phyloP scores from a whole-genome alignment of 2,329 filamentous ascomycete genomes.

The Penicillium sp. region DNA sequence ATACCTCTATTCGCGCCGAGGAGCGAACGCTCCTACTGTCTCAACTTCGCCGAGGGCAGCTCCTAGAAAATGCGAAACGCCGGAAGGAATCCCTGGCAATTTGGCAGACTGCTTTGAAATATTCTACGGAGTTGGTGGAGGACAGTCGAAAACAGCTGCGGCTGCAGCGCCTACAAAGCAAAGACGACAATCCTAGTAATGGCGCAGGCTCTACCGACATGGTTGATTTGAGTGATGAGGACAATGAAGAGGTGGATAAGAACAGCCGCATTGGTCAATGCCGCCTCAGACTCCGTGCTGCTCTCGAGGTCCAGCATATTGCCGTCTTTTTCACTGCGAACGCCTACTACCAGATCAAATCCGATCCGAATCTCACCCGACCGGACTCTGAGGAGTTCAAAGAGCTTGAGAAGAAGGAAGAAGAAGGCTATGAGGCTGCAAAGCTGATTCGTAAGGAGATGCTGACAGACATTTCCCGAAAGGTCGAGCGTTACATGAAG shows the following conservation, averaged over 20 bases:
- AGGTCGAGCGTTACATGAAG: constrained; percentile 64
- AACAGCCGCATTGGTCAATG: constrained; percentile 54
- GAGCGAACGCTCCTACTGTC: constrained; percentile 65
- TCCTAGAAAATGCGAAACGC: constrained; percentile 71
- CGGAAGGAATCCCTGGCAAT: constrained; percentile 66
- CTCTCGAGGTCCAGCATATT: constrained; percentile 77
- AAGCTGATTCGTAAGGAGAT: constrained; percentile 77
- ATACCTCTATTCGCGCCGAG: constrained; percentile 63
- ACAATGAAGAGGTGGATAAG: constrained; percentile 41
- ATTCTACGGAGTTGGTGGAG: constrained; percentile 50
- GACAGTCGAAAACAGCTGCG: constrained; percentile 64
- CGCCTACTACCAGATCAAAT: constrained; percentile 78
- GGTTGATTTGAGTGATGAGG: constrained; percentile 32
- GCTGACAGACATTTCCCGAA: constrained; percentile 57
- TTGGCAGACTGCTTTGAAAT: constrained; percentile 61
- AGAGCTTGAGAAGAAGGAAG: constrained; percentile 67
- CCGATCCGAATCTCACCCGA: constrained; percentile 61
- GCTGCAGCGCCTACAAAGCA: constrained; percentile 40
- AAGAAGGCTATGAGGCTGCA: constrained; percentile 71
- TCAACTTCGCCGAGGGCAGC: constrained; percentile 69
- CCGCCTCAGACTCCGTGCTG: constrained; percentile 65
- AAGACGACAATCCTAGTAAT: constrained; percentile 21
- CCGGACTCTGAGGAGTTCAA: constrained; percentile 67
- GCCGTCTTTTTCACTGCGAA: constrained; percentile 84
- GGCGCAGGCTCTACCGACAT: constrained; percentile 16